Evolutionary conservation across 2,329 filamentous ascomycete species (phyloP).

Genomic region (Colletotrichum sp.): DNA sequence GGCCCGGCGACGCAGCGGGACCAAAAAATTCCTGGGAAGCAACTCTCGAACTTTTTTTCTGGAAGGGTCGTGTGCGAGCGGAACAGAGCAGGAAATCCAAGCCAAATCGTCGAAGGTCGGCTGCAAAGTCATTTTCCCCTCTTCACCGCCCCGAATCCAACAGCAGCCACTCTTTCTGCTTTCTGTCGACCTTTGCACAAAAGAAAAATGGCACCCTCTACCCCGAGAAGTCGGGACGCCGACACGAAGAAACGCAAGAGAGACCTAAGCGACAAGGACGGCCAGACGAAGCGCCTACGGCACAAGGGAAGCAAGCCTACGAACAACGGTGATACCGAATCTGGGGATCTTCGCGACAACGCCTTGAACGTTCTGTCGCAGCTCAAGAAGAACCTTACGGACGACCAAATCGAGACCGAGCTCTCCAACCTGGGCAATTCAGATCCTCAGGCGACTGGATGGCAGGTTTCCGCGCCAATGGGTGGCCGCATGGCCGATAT

Average conservation of each 20-base stretch:
- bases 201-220: constrained; percentile 40
- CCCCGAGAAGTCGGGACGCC: constrained; percentile 36
- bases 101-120: constrained; percentile 1
- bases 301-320: constrained; percentile 25
- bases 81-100: constrained; percentile 13
- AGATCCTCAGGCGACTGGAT: constrained; percentile 37
- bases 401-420: constrained; percentile 13
- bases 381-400: constrained; percentile 10
- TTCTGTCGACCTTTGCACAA: neutral
- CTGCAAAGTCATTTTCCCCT: neutral
- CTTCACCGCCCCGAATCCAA: neutral
- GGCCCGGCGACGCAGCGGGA: constrained; percentile 16
- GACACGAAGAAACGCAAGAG: constrained; percentile 53
- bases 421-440: constrained; percentile 10
- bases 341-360: constrained; percentile 15
- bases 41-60: constrained; percentile 22
- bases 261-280: constrained; percentile 45
- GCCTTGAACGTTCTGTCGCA: constrained; percentile 21
- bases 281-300: constrained; percentile 40
- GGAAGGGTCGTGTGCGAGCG: constrained; percentile 5
- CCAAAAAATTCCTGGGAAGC: constrained; percentile 23
- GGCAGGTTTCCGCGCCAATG: constrained; percentile 68
- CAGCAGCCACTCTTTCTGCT: neutral
- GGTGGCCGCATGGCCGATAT: constrained; percentile 69
- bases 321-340: constrained; percentile 6